Evolutionary conservation across 176 grass and related monocot species (phyloP).

Genomic region (Bromus sterilis): DNA sequence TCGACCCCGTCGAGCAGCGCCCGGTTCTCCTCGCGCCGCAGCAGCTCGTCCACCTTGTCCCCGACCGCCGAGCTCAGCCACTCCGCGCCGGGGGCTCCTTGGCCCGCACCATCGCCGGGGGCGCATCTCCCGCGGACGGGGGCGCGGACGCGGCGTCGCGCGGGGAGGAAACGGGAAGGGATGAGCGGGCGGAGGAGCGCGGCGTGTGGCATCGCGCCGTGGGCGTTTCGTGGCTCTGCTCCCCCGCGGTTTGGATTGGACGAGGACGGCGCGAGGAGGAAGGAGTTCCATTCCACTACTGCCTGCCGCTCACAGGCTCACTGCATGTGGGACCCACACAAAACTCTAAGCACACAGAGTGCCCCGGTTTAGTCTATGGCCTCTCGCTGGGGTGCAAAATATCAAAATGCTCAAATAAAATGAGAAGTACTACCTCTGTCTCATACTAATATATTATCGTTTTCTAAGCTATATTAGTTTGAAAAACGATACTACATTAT

Average conservation of each 20-base stretch:
- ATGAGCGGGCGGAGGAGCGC: conserved; percentile 38
- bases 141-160: not conserved
- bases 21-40: conserved; percentile 68
- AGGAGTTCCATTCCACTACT: not conserved
- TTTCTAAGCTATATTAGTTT: too few relatives aligned
- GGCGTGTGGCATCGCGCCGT: conserved; percentile 5
- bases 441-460: too few relatives aligned
- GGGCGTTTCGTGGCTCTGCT: not conserved
- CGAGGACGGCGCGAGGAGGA: not conserved
- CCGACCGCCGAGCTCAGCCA: conserved; percentile 46
- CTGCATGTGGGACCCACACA: not conserved
- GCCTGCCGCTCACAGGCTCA: not conserved
- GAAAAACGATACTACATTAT: too few relatives aligned
- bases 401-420: too few relatives aligned
- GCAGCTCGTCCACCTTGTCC: conserved; percentile 70
- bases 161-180: not conserved
- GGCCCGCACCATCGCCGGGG: conserved; percentile 2
- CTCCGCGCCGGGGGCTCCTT: not conserved
- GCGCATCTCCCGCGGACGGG: conserved; percentile 26
- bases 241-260: conserved; percentile 22
- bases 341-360: not conserved
- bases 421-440: too few relatives aligned
- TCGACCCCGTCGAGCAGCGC: conserved; percentile 57
- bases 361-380: too few relatives aligned
- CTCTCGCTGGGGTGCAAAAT: too few relatives aligned